These are phyloP conservation scores for Boeremia lycopersici DNA, from an alignment of 2,329 filamentous ascomycete species.

Conservation along the genomic window DNA sequence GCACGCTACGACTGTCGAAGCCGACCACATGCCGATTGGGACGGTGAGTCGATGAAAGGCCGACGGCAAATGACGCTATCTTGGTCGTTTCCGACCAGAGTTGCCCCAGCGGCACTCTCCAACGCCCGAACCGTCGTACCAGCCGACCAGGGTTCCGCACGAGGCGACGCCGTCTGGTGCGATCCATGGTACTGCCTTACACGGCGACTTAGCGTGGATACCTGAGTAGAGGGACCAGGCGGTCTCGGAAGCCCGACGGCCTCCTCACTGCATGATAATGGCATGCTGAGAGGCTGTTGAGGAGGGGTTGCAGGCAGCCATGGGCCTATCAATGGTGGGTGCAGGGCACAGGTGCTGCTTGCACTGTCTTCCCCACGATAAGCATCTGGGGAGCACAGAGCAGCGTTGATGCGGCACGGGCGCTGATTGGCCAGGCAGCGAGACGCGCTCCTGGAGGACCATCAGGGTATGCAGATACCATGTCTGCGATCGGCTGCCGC, in stretches of 20 bases:
- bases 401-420: conserved; percentile 6
- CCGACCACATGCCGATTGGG: conserved; percentile 14
- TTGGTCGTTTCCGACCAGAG: background rate
- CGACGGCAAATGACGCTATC: conserved; percentile 9
- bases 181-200: conserved; percentile 3
- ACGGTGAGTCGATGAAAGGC: conserved; percentile 1
- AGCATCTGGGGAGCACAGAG: conserved; percentile 8
- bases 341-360: conserved; percentile 2
- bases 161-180: background rate
- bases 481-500: conserved; percentile 8
- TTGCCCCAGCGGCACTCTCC: conserved; percentile 4
- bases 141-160: conserved; percentile 2
- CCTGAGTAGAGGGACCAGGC: background rate
- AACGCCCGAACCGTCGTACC: conserved; percentile 2
- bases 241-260: background rate
- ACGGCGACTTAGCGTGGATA: conserved; percentile 2
- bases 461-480: conserved; percentile 7
- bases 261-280: conserved; percentile 2
- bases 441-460: conserved; percentile 3
- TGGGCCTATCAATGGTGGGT: conserved; percentile 7
- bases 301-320: conserved; percentile 4
- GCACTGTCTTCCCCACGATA: conserved; percentile 18
- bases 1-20: conserved; percentile 13
- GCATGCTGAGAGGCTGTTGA: conserved; percentile 11
- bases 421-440: conserved; percentile 7